Evolutionary conservation across 768 basidiomycete species (phyloP).

Genomic region (Trametopsis cervina): DNA sequence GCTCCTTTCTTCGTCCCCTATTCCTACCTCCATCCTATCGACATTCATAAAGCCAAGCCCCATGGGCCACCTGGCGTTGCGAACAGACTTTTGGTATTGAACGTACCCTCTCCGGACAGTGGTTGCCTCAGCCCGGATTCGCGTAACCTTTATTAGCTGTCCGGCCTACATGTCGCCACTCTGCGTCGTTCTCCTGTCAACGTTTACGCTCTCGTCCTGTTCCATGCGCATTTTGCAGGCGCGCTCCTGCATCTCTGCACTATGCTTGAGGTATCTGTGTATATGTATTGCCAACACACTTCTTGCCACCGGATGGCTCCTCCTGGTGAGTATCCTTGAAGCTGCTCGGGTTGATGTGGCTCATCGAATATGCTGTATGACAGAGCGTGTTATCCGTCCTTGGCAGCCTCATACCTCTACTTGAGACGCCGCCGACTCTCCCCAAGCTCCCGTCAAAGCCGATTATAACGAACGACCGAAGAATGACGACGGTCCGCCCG

Average conservation of each 20-base stretch:
- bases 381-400: slow-evolving; percentile 10
- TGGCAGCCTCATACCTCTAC: slow-evolving; percentile 2
- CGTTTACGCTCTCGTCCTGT: background rate
- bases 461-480: too few species aligned
- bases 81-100: too few species aligned
- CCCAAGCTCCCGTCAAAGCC: slow-evolving; percentile 1
- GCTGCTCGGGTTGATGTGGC: background rate
- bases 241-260: slow-evolving; percentile 2
- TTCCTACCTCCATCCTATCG: too few species aligned
- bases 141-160: too few species aligned
- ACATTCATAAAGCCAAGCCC: too few species aligned
- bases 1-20: background rate
- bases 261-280: slow-evolving; percentile 9
- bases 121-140: too few species aligned
- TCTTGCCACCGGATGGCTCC: slow-evolving; percentile 11
- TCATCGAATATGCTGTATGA: background rate
- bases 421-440: slow-evolving; percentile 4
- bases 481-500: background rate
- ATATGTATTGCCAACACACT: slow-evolving; percentile 9
- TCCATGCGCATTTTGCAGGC: background rate
- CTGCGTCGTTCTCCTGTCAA: background rate
- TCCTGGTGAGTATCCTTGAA: slow-evolving; percentile 4
- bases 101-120: too few species aligned
- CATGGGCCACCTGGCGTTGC: too few species aligned
- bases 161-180: too few species aligned